These are phyloP conservation scores for Rhodomyrtus tomentosa DNA, from an alignment of 345 rosid species.

Conservation along the genomic window DNA sequence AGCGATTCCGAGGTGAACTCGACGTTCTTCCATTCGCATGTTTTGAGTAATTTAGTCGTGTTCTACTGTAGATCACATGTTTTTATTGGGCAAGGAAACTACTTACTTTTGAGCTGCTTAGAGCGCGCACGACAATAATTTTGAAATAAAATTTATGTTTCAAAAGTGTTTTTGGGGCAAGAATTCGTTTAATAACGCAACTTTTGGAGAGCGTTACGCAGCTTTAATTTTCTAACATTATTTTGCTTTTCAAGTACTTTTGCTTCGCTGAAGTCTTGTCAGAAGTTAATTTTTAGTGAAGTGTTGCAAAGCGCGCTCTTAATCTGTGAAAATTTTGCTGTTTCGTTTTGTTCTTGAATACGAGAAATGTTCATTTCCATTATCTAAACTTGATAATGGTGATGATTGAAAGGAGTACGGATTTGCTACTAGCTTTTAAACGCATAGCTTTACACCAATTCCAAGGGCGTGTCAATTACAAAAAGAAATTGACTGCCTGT, in stretches of 20 bases:
- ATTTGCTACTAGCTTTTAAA: neutral
- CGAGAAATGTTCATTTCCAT: neutral
- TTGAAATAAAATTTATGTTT: too few species aligned
- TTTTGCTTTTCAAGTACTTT: too few species aligned
- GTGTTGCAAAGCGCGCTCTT: too few species aligned
- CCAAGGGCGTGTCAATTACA: neutral
- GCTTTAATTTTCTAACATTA: too few species aligned
- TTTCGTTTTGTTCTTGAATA: neutral
- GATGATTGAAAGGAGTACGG: neutral
- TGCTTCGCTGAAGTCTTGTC: too few species aligned
- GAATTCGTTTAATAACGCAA: too few species aligned
- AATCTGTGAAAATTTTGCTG: neutral
- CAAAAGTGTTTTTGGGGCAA: too few species aligned
- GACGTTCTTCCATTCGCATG: neutral
- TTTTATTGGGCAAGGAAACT: neutral
- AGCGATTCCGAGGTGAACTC: conserved; percentile 71
- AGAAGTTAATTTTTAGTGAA: too few species aligned
- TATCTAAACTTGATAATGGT: neutral
- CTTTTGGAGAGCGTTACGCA: too few species aligned
- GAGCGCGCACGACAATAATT: too few species aligned
- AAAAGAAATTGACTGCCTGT: neutral
- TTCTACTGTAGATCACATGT: neutral
- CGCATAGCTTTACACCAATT: neutral
- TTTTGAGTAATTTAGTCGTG: neutral
- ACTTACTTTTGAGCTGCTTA: neutral